Conservation (phyloP, 176 grass and related monocot genomes). For the Themeda triandra region DNA sequence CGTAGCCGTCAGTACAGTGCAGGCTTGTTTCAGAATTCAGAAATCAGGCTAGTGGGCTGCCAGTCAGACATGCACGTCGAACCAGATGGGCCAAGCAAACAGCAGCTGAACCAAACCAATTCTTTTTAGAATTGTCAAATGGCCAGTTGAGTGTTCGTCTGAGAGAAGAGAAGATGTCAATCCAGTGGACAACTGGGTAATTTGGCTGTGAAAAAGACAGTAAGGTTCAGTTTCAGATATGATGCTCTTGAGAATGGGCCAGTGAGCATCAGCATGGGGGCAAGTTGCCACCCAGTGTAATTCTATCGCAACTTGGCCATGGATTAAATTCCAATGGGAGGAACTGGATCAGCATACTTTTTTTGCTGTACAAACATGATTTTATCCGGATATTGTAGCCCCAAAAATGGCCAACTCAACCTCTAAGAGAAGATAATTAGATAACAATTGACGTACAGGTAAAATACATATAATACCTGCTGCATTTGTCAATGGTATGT, state of each 20-base stretch:
- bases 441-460: neutral
- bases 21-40: conserved; percentile 6
- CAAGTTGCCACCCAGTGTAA: conserved; percentile 31
- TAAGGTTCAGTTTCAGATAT: conserved; percentile 9
- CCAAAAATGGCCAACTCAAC: neutral
- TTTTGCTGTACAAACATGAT: conserved; percentile 20
- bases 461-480: neutral
- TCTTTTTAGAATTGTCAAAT: neutral
- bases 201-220: neutral
- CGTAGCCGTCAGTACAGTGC: neutral
- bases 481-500: neutral
- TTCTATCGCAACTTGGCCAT: conserved; percentile 6
- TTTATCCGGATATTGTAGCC: neutral
- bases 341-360: conserved; percentile 30
- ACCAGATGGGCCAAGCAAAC: neutral
- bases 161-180: neutral
- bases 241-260: conserved; percentile 5
- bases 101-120: neutral
- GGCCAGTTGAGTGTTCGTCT: conserved; percentile 1
- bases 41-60: neutral
- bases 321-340: conserved; percentile 37
- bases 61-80: neutral
- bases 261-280: conserved; percentile 32
- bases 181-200: conserved; percentile 14
- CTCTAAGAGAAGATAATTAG: conserved; percentile 1